Percentiles rank a stretch among this genome's conserved stretches.
phyloP scores from a whole-genome alignment of 106 monocot species.

The Dioscorea alata region DNA sequence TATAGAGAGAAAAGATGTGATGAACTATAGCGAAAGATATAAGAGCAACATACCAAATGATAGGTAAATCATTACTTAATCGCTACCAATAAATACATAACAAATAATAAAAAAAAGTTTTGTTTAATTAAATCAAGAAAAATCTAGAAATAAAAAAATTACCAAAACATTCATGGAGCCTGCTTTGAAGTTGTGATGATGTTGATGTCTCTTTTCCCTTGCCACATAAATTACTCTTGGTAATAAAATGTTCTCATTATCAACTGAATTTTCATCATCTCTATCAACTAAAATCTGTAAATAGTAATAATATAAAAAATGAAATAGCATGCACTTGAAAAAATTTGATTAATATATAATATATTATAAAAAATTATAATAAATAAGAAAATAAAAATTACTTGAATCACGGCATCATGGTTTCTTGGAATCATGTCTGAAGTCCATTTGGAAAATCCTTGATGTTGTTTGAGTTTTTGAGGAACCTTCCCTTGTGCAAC shows the following conservation, averaged over 20 bases:
- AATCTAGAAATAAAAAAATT: too few species aligned
- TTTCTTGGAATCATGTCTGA: conserved; percentile 5
- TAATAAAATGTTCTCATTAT: conserved; percentile 16
- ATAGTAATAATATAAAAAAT: not conserved
- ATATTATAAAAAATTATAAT: not conserved
- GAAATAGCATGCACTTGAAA: too few species aligned
- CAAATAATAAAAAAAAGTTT: too few species aligned
- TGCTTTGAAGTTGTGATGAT: conserved; percentile 73
- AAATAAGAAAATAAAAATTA: too few species aligned
- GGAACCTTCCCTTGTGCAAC: conserved; percentile 3
- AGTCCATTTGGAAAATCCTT: conserved; percentile 36
- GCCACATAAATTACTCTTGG: conserved; percentile 64
- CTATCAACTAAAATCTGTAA: conserved; percentile 37
- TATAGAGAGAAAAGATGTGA: too few species aligned
- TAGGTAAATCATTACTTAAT: too few species aligned
- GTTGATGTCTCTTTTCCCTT: conserved; percentile 52
- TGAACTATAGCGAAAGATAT: too few species aligned
- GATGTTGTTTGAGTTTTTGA: conserved; percentile 12
- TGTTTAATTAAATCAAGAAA: too few species aligned
- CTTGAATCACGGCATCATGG: conserved; percentile 33
- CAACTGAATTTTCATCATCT: conserved; percentile 13
- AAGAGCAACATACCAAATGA: too few species aligned
- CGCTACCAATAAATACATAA: too few species aligned
- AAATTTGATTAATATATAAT: too few species aligned
- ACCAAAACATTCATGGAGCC: conserved; percentile 76